Conservation (phyloP, 2,329 filamentous ascomycete genomes). For the Sporothrix globosa region DNA sequence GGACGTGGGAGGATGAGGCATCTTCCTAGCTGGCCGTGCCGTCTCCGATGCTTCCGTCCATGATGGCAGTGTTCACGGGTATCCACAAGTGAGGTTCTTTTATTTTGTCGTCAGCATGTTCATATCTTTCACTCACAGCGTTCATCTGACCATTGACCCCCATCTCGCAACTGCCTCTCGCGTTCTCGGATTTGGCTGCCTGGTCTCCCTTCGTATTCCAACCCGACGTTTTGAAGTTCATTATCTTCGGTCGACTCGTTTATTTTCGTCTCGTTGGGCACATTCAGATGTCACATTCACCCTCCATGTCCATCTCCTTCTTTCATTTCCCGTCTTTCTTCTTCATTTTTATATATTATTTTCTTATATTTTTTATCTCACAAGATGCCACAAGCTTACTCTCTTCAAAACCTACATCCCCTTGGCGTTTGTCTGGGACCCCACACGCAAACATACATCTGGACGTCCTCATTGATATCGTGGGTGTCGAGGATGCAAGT, state of each 20-base stretch:
- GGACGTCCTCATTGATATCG: neutral
- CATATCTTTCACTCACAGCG: neutral
- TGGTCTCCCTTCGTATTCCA: neutral
- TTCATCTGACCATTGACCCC: conserved; percentile 1
- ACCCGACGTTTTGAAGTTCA: neutral
- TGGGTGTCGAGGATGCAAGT: neutral
- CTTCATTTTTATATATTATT: neutral
- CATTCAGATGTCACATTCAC: conserved; percentile 6
- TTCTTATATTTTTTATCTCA: neutral
- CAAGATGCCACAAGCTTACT: neutral
- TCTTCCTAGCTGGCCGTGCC: neutral
- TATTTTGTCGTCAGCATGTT: neutral
- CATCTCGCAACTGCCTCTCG: neutral
- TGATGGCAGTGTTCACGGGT: conserved; percentile 17
- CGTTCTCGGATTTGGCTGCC: neutral
- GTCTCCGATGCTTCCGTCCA: conserved; percentile 9
- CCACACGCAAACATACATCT: neutral
- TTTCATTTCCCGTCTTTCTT: neutral
- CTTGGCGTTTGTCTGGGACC: neutral
- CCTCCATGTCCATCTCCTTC: neutral
- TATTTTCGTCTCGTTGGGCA: conserved; percentile 18
- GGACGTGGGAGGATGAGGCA: neutral
- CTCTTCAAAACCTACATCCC: neutral
- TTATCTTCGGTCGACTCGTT: neutral
- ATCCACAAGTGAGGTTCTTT: neutral